Evolutionary conservation across 2,329 filamentous ascomycete genomes (phyloP).

Genomic region (Paecilomyces fulvus): DNA sequence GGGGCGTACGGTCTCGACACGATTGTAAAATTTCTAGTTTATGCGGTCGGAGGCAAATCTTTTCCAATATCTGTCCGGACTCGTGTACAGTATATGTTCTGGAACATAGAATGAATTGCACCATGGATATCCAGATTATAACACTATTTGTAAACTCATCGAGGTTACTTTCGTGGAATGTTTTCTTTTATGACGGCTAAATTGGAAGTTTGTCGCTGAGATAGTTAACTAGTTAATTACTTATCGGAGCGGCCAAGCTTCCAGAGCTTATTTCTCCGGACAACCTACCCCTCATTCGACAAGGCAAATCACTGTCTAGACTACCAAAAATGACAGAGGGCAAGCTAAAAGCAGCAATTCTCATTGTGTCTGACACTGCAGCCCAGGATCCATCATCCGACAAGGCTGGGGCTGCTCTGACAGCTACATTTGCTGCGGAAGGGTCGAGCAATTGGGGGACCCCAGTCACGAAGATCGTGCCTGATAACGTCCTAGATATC

Average conservation of each 20-base stretch:
- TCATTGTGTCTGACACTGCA: slow-evolving; percentile 88
- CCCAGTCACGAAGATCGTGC: slow-evolving; percentile 62
- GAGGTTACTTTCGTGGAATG: neutral
- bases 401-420: slow-evolving; percentile 58
- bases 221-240: too few relatives aligned
- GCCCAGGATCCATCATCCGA: slow-evolving; percentile 71
- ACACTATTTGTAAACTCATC: neutral
- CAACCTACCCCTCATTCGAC: slow-evolving; percentile 1
- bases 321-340: slow-evolving; percentile 19
- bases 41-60: slow-evolving; percentile 17
- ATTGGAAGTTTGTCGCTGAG: too few relatives aligned
- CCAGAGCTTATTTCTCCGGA: neutral
- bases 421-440: slow-evolving; percentile 58
- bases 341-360: slow-evolving; percentile 61
- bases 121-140: neutral
- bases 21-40: slow-evolving; percentile 16
- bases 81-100: slow-evolving; percentile 14
- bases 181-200: neutral
- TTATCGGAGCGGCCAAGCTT: neutral
- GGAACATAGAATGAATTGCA: neutral
- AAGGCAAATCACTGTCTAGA: neutral
- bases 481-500: slow-evolving; percentile 67
- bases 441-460: slow-evolving; percentile 65
- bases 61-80: slow-evolving; percentile 8
- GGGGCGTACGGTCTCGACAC: slow-evolving; percentile 29